These are phyloP conservation scores for Lotus japonicus DNA, from an alignment of 306 rosid genomes.

Conservation along the genomic window DNA sequence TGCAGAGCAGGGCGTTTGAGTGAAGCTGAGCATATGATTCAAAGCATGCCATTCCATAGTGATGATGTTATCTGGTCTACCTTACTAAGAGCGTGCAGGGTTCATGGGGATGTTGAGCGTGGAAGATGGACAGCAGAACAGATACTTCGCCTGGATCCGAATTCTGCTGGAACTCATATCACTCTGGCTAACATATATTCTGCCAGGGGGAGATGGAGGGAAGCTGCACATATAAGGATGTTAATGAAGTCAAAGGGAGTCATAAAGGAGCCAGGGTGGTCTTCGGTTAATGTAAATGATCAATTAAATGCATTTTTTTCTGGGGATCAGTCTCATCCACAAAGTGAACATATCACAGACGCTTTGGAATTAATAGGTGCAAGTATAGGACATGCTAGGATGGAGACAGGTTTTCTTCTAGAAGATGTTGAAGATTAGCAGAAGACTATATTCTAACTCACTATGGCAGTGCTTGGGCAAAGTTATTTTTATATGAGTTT, in stretches of 20 bases:
- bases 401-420: conserved; percentile 27
- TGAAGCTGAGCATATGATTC: conserved; percentile 62
- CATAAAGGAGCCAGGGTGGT: conserved; percentile 85
- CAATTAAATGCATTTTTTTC: conserved; percentile 51
- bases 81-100: conserved; percentile 68
- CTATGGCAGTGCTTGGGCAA: background rate
- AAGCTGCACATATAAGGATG: conserved; percentile 60
- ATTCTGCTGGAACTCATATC: conserved; percentile 63
- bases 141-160: conserved; percentile 51
- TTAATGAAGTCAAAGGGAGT: conserved; percentile 70
- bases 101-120: conserved; percentile 52
- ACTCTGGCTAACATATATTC: conserved; percentile 69
- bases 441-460: background rate
- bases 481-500: background rate
- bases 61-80: conserved; percentile 88
- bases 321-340: conserved; percentile 56
- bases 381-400: conserved; percentile 25
- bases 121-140: conserved; percentile 63
- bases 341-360: conserved; percentile 39
- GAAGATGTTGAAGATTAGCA: conserved; percentile 34
- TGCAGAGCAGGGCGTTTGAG: conserved; percentile 72
- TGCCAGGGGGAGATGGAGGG: conserved; percentile 63
- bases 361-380: conserved; percentile 45
- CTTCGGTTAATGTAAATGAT: conserved; percentile 58
- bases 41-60: conserved; percentile 41